phyloP scores from a whole-genome alignment of 1,284 basidiomycete species.

The Agroathelia rolfsii region DNA sequence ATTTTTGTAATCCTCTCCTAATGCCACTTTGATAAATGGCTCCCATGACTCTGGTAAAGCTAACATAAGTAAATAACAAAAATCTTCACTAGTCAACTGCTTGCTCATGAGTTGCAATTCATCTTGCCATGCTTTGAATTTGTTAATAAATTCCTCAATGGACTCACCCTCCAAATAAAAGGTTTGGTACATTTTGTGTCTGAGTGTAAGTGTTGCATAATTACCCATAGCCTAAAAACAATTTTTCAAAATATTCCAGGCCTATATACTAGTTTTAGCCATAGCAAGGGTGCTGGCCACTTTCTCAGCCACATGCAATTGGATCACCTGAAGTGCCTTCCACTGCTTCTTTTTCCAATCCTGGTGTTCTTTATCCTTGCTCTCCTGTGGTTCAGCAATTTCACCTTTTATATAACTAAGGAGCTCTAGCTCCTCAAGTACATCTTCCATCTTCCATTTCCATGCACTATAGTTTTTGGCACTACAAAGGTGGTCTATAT shows the following conservation, averaged over 20 bases:
- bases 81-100: no score
- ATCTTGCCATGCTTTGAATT: no score
- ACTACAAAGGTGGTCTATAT: slow-evolving; percentile 22
- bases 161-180: slow-evolving; percentile 16
- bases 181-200: slow-evolving; percentile 18
- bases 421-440: slow-evolving; percentile 19
- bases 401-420: slow-evolving; percentile 13
- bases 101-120: no score
- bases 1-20: slow-evolving; percentile 14
- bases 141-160: slow-evolving; percentile 22
- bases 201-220: slow-evolving; percentile 15
- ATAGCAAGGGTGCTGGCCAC: no score
- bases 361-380: slow-evolving; percentile 4
- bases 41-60: slow-evolving; percentile 28
- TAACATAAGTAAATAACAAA: no score
- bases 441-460: slow-evolving; percentile 22
- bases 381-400: slow-evolving; percentile 4
- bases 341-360: slow-evolving; percentile 17
- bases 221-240: slow-evolving; percentile 20
- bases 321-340: slow-evolving; percentile 18
- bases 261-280: slow-evolving; percentile 14
- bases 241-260: slow-evolving; percentile 18
- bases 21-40: slow-evolving; percentile 19
- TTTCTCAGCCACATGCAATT: slow-evolving; percentile 14
- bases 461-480: slow-evolving; percentile 21